Evolutionary conservation across 2,329 filamentous ascomycete genomes (phyloP), one percentile per base, ranked within the genome.

Genomic region (Aspergillus texensis): DNA sequence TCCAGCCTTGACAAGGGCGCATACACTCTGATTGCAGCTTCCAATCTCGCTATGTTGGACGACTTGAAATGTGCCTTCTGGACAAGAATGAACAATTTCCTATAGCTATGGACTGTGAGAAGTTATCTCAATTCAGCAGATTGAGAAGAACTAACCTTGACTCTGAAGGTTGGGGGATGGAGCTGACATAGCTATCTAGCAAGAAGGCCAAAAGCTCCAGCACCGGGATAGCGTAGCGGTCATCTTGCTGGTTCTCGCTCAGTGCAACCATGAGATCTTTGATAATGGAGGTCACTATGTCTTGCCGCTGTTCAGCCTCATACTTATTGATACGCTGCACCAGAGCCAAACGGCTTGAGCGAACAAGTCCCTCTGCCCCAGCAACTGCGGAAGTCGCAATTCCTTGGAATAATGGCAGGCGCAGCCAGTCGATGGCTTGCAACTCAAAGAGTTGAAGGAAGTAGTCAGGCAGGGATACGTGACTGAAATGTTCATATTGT

Each of bases 1-100:
- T 81, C 77, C n/a, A 84, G 75, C n/a, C 77, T 74, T 4, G 88
- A 87, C 30, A 97, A 79, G 0, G 88, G 88, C 3, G 89, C 86
- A 77, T 97, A 98, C 14, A 95, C 86, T 71, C 89, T 90, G 65
- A 96, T 81, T 26, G 91, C 92, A 0, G 92, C 91, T 74, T 92
- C 87, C 1, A 98, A 83, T 76, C 95, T 94, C 57, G 89, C 86
- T 50, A 97, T 86, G 74, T 92, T 95, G 24, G 90, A 88, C 1
- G 90, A 91, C 78, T 94, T 94, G 81, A 91, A 94, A 67, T 94
- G 91, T 0, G 91, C 86, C 76, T 90, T 93, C 72, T 96, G 92
- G 4, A 90, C 86, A 41, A 88, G 82, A 8, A 88, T 81, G 63
- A 93, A 92, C 3, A 97, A 79, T 8, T 77, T 82, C 64, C 87